Percentiles rank a stretch among this genome's conserved stretches.
Conservation (phyloP, 345 rosid genomes). For the Fremontodendron californicum region DNA sequence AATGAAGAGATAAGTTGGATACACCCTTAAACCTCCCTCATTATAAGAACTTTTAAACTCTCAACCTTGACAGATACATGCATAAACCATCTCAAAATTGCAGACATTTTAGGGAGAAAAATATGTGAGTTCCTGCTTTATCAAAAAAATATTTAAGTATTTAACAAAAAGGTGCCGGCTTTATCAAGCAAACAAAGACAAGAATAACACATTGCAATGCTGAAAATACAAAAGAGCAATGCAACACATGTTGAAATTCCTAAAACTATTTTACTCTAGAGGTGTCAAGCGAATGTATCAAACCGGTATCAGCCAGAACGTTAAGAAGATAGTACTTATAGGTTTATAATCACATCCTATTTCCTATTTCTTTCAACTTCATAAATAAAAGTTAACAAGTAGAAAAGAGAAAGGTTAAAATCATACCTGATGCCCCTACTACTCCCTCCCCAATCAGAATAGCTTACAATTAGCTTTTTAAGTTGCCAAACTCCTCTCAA, state of each 20-base stretch:
- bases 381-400: not conserved
- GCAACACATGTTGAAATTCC: not conserved
- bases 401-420: not conserved
- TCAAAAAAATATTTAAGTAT: no score
- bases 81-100: no score
- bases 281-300: not conserved
- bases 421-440: conserved; percentile 77
- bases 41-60: no score
- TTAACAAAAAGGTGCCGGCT: not conserved
- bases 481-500: conserved; percentile 90
- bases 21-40: no score
- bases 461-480: conserved; percentile 73
- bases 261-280: not conserved
- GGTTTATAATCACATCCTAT: not conserved
- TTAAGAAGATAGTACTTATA: not conserved
- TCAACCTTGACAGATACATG: no score
- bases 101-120: no score
- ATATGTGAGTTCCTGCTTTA: no score
- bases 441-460: conserved; percentile 91
- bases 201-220: not conserved
- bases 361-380: not conserved
- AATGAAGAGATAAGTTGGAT: no score
- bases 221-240: not conserved
- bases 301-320: not conserved
- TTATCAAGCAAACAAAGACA: not conserved